These are phyloP conservation scores for Hanseniaspora singularis DNA, from an alignment of 805 yeast species.

Conservation along the genomic window DNA sequence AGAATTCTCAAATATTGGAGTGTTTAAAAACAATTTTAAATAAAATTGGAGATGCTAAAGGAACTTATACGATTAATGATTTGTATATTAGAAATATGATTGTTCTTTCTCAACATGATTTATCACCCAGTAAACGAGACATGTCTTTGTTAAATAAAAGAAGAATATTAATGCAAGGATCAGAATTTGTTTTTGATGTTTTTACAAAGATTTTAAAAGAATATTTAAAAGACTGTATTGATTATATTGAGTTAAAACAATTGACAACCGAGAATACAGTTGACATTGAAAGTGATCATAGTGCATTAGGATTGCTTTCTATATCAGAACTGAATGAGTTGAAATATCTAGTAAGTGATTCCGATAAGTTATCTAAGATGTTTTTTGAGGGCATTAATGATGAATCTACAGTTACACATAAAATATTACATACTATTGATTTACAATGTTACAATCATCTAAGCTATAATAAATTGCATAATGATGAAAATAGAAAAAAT, in stretches of 20 bases:
- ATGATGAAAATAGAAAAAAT: conserved; percentile 16
- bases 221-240: conserved; percentile 4
- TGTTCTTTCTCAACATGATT: conserved; percentile 15
- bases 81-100: conserved; percentile 32
- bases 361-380: conserved; percentile 1
- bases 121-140: conserved; percentile 27
- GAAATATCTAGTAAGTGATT: conserved; percentile 1
- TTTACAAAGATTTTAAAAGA: conserved; percentile 7
- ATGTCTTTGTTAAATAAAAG: conserved; percentile 29
- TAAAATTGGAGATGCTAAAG: conserved; percentile 30
- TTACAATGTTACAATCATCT: conserved; percentile 3
- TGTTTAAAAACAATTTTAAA: conserved; percentile 27
- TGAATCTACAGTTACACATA: conserved; percentile 1
- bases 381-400: conserved; percentile 6
- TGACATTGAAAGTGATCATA: neutral
- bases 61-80: conserved; percentile 33
- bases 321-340: neutral
- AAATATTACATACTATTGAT: conserved; percentile 16
- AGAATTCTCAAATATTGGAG: conserved; percentile 25
- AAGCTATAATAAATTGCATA: neutral
- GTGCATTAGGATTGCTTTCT: neutral
- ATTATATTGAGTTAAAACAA: neutral
- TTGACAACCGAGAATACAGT: neutral
- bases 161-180: conserved; percentile 27
- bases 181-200: conserved; percentile 24